Base-by-base conservation (phyloP, 1,284 basidiomycete genomes). In the Ceratorhiza oryzae-sativae region DNA sequence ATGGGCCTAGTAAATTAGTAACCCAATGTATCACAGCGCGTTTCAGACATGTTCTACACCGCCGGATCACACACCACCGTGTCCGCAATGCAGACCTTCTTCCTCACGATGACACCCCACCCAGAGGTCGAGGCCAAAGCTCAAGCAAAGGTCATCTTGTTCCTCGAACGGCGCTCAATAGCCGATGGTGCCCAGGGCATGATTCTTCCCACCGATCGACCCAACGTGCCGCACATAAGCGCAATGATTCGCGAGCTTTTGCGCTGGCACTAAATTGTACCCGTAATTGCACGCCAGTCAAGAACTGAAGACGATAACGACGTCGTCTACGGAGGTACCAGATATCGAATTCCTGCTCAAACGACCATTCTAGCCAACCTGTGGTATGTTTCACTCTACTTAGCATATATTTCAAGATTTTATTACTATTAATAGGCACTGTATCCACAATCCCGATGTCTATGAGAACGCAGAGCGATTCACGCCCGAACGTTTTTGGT, bases 401-500 rank as follows among this genome's bases (percentile, higher is more conserved):
- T 9, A 10, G 36, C 6, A 15, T 8, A 46, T 9, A 18, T 30
- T 8, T 36, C 0, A 18, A 20, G 2, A 1, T 48, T 27, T 25
- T 6, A 41, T 32, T 1, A 20, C n/a, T 2, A 55, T n/a, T 10
- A 2, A 2, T n/a, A 67, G 62, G 62, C 30, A 67, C 53, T 23
- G 53, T 13, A 5, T 98, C 58, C 96, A 98, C 80, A 97, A 99
- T 80, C 87, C 92, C n/a, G 84, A 85, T 51, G 89, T 95, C 67
- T 99, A 93, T 85, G 92, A 94, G 36, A 86, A 96, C 71, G 95
- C 97, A 1, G 93, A 97, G 46, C 80, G 82, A 73, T 90, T 98
- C 81, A 77, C 84, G 36, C 97, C 97, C 8, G 96, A 98, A 80
- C 90, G 97, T 75, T 99, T 95, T 95, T 84, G 98, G 60, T 91